These are phyloP conservation scores for Chlamydomonas schloesseri DNA, from an alignment of 139 green algal genomes.

Conservation along the genomic window DNA sequence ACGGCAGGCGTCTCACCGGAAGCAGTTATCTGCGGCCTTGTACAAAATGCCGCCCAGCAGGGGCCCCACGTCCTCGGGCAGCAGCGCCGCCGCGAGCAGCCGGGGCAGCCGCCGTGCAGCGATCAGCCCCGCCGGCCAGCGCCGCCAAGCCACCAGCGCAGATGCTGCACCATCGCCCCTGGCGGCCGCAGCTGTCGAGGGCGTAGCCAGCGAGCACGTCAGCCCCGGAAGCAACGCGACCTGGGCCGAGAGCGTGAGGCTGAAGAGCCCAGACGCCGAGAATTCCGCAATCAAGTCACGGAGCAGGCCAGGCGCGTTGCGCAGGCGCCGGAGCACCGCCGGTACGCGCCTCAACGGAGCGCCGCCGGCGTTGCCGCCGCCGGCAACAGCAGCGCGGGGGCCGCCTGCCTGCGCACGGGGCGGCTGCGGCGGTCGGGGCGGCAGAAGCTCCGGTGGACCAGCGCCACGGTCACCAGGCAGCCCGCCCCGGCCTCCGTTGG, in stretches of 20 bases:
- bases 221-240: too few relatives aligned
- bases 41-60: not conserved
- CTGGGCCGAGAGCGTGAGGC: too few relatives aligned
- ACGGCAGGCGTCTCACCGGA: not conserved
- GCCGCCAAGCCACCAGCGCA: not conserved
- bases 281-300: not conserved
- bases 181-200: too few relatives aligned
- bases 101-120: conserved; percentile 6
- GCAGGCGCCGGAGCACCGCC: not conserved
- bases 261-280: too few relatives aligned
- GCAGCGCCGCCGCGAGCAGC: not conserved
- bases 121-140: not conserved
- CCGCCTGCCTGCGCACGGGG: too few relatives aligned
- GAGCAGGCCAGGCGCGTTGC: not conserved
- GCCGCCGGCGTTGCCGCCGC: too few relatives aligned
- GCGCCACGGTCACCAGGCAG: too few relatives aligned
- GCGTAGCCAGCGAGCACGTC: not conserved
- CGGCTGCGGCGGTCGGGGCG: too few relatives aligned
- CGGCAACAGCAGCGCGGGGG: too few relatives aligned
- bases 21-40: not conserved
- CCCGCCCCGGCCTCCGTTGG: too few relatives aligned
- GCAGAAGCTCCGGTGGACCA: too few relatives aligned
- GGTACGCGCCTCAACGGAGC: too few relatives aligned
- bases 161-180: not conserved
- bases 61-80: not conserved